Evolutionary conservation across 2,329 filamentous ascomycete species (phyloP), one percentile per base, ranked within the genome.

Genomic region (Aspergillus fijiensis): DNA sequence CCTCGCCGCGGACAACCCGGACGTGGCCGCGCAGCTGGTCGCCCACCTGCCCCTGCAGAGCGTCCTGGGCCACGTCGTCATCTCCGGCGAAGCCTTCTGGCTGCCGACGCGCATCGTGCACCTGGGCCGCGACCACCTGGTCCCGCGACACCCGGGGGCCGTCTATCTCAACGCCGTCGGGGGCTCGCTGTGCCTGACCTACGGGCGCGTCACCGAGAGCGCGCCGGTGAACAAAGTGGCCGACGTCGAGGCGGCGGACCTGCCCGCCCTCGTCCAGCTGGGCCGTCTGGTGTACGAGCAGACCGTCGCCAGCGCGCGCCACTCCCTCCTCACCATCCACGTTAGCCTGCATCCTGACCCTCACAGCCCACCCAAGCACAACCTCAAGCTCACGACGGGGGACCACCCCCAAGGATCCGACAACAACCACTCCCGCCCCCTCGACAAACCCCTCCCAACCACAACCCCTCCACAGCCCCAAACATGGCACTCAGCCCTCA

Each of bases 61-160:
- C 33, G 23, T 23, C 1, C 31, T 54, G 3, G 51, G 51, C 6
- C 51, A 54, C 16, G 51, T 54, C 33, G 33, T 54, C 7, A 54
- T 54, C 39, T 29, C 51, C 12, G 51, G 51, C 31, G n/a, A 54
- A 31, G 33, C 51, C 10, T 42, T 54, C 51, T 54, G 51, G 51
- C 16, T 35, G n/a, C 51, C 51, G 16, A 54, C 51, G 14, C 16
- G 33, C 16, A 54, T 54, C 51, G 51, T 54, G 31, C 51, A 54
- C 21, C 25, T 54, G 51, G 51, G 51, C 7, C 31, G 39, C 4
- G 42, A 47, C 33, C 16, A 47, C 35, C 47, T 54, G 51, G 35
- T 45, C n/a, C 29, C 45, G 39, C 33, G 33, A 10, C 51, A 54
- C 33, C 19, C 33, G 51, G 51, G 51, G 16, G 51, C 33, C 31